Evolutionary conservation across 2,329 filamentous ascomycete species (phyloP).

Genomic region (Penicillium capsulatum): DNA sequence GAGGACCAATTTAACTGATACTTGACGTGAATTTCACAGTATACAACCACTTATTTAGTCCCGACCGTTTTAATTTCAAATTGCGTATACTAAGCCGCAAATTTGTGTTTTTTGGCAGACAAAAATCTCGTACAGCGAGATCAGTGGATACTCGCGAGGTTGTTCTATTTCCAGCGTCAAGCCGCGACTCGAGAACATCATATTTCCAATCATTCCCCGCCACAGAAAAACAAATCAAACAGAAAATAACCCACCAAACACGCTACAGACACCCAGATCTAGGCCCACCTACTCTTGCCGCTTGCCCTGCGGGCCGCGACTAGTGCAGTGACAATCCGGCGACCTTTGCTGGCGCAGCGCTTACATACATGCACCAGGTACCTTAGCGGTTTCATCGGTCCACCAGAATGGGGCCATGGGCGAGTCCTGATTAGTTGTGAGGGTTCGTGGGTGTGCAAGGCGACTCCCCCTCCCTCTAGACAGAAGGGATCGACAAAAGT

Average conservation of each 20-base stretch:
- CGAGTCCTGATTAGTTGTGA: slow-evolving; percentile 2
- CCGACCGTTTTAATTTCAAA: no score
- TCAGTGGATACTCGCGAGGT: no score
- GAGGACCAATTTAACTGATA: no score
- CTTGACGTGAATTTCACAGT: no score
- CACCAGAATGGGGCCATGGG: not conserved
- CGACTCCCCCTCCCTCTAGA: not conserved
- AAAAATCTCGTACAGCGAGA: no score
- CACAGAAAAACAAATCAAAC: slow-evolving; percentile 1
- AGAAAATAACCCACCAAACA: no score
- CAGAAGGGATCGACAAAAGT: slow-evolving; percentile 1
- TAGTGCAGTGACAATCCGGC: slow-evolving; percentile 8
- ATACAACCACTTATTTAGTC: no score
- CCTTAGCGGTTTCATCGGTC: slow-evolving; percentile 8
- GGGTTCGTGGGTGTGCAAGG: slow-evolving; percentile 2
- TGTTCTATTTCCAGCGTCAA: no score
- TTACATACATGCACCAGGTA: slow-evolving; percentile 10
- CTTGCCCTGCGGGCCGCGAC: slow-evolving; percentile 11
- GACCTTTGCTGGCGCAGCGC: slow-evolving; percentile 7
- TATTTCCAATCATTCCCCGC: not conserved
- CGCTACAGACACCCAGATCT: not conserved
- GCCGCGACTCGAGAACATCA: no score
- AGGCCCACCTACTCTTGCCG: slow-evolving; percentile 7
- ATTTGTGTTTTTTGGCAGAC: no score
- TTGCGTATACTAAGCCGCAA: no score